Evolutionary conservation across 352 stramenopile species (phyloP), one percentile per base, ranked within the genome.

Genomic region (Phytophthora niederhauseri): DNA sequence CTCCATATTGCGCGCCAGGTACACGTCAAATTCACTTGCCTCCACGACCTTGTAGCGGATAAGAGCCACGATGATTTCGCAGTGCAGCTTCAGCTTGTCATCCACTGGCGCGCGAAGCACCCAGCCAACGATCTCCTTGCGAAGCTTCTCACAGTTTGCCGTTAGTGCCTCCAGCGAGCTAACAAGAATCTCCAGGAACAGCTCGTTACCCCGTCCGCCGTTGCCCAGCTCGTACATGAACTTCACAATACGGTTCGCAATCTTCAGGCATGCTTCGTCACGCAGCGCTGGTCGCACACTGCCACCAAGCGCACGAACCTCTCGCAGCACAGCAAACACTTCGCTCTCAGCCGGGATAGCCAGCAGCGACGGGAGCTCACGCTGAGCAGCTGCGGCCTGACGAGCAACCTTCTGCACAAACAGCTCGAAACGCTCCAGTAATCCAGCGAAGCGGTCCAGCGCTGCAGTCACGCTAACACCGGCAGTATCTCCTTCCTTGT

Each of bases 161-260:
- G 96, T 92, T 11, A 99, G 79, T 56, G 93, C 96, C 61, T 99
- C 95, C 43, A 99, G 84, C 9, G 98, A 91, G 43, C 86, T 94
- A 61, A 99, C 96, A 24, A 99, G 80, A 54, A 97, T 96, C 79
- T 99, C 97, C 19, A 99, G 73, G 19, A 98, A 91, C 17, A 98
- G 77, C 71, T 99, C 95, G 36, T 98, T 92, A 19, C 97, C 87
- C 52, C 85, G 87, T 8, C 87, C 85, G 15, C 87, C 87, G 26
- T 85, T 83, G 15, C 87, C 87, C 19, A 96, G 70, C 66, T 99
- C 96, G 64, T 99, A 99, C 68, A 99, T 92, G 55, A 96, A 96
- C 81, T 99, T 99, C 66, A 99, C 98, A 58, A 99, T 98, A 22
- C 86, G 89, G 70, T 99, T 96, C 1, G 93, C 94, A 69, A 99